Percentiles rank a stretch among this genome's conserved stretches.
phyloP scores from a whole-genome alignment of 768 basidiomycete species.

The Russula sp. region DNA sequence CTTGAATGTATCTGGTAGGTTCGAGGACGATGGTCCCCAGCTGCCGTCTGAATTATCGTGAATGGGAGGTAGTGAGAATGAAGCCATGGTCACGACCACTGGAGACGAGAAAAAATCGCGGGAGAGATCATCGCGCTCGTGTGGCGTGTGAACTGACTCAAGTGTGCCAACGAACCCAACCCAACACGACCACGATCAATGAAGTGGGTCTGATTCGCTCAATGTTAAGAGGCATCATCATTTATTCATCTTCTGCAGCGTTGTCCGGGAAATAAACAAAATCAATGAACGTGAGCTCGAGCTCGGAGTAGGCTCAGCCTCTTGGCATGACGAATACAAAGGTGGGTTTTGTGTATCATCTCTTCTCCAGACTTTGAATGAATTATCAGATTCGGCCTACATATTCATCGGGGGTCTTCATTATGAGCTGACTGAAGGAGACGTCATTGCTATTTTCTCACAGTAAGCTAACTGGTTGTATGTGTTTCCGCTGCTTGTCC shows the following conservation, averaged over 20 bases:
- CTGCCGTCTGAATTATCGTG: conserved; percentile 90
- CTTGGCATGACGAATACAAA: conserved; percentile 98
- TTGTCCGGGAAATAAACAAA: conserved; percentile 86
- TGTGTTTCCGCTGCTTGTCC: background rate
- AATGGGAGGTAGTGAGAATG: conserved; percentile 81
- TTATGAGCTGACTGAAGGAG: conserved; percentile 90
- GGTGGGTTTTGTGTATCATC: conserved; percentile 31
- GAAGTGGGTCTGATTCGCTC: conserved; percentile 49
- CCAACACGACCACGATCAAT: conserved; percentile 33
- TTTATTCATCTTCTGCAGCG: conserved; percentile 39
- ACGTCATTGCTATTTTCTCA: conserved; percentile 95
- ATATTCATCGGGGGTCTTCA: conserved; percentile 87
- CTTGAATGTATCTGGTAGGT: conserved; percentile 86
- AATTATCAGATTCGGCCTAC: conserved; percentile 79
- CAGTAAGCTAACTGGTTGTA: conserved; percentile 53
- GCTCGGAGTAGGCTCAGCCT: conserved; percentile 58
- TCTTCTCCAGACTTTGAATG: conserved; percentile 9
- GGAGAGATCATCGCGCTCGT: background rate
- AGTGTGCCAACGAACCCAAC: background rate
- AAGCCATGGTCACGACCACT: conserved; percentile 42
- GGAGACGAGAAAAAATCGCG: background rate
- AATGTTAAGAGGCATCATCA: conserved; percentile 7
- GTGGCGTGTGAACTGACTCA: conserved; percentile 19
- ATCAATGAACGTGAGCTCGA: conserved; percentile 91
- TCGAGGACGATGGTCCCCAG: conserved; percentile 82